These are phyloP conservation scores for Hypoxylon sp. DNA, from an alignment of 2,329 filamentous ascomycete genomes.

Conservation along the genomic window DNA sequence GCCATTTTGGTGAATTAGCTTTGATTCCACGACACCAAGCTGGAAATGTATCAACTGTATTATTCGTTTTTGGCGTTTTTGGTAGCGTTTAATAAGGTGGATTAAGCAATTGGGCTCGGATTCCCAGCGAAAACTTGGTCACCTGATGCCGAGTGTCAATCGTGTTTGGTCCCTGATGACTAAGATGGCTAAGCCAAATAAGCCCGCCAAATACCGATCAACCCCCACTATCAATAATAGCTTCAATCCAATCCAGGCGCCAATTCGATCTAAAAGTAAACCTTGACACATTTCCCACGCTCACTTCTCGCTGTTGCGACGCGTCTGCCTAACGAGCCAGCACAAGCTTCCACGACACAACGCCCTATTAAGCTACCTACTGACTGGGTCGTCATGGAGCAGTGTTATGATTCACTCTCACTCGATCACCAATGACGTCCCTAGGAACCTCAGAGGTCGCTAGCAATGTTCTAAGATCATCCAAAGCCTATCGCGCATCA, in stretches of 20 bases:
- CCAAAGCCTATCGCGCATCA: constrained; percentile 30
- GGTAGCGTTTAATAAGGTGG: constrained; percentile 12
- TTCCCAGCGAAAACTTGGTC: constrained; percentile 13
- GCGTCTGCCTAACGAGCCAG: constrained; percentile 37
- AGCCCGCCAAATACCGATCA: too few relatives aligned
- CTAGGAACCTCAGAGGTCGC: constrained; percentile 39
- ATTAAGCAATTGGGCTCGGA: constrained; percentile 24
- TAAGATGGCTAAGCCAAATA: too few relatives aligned
- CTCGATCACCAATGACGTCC: constrained; percentile 40
- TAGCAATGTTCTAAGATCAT: constrained; percentile 45
- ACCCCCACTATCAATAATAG: too few relatives aligned
- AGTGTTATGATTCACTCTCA: constrained; percentile 27
- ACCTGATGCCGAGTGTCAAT: constrained; percentile 34
- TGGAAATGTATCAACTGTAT: neutral
- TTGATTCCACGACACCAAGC: neutral
- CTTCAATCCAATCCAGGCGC: too few relatives aligned
- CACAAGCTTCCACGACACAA: constrained; percentile 31
- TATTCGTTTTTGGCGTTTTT: neutral
- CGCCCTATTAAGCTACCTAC: too few relatives aligned
- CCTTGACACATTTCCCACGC: constrained; percentile 1
- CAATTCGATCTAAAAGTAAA: constrained; percentile 3
- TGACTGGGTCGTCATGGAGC: constrained; percentile 45
- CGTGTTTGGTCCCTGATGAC: constrained; percentile 16
- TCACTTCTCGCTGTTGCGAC: constrained; percentile 11
- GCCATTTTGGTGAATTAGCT: constrained; percentile 60